A percentile compares a stretch with the other conserved stretches of the same genome.
Conservation (phyloP, 192 early-diverging fungal genomes). For the Coemansia sp. region DNA sequence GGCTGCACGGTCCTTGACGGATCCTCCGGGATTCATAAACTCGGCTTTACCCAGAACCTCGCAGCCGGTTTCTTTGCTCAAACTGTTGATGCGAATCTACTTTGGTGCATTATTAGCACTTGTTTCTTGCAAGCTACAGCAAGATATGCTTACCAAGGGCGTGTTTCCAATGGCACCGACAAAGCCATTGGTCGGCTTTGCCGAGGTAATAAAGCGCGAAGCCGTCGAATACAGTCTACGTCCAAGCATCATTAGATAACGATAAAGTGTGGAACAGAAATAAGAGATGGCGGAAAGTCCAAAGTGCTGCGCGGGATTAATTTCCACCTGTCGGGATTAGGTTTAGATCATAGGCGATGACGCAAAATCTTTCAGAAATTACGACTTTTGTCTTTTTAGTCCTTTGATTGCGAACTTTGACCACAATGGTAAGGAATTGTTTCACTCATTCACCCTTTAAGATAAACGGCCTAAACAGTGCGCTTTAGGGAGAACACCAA, state of each 20-base stretch:
- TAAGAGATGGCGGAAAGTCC: neutral
- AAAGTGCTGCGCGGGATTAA: no score
- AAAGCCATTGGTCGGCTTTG: conserved; percentile 66
- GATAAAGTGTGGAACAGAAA: conserved; percentile 2
- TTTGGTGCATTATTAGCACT: neutral
- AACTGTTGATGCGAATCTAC: conserved; percentile 66
- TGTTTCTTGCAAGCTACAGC: neutral
- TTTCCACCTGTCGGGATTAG: no score
- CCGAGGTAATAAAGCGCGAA: conserved; percentile 34
- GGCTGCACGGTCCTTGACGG: conserved; percentile 96
- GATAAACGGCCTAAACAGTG: no score
- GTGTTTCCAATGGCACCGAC: conserved; percentile 89
- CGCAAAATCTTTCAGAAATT: no score
- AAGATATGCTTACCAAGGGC: conserved; percentile 55
- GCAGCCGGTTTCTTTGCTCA: conserved; percentile 77
- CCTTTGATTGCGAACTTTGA: no score
- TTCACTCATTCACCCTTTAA: no score
- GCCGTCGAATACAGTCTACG: conserved; percentile 42
- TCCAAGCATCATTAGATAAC: conserved; percentile 25
- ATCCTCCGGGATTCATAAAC: conserved; percentile 96
- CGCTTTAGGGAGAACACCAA: conserved; percentile 18
- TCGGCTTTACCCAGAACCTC: conserved; percentile 93
- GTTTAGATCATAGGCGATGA: no score
- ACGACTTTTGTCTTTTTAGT: no score
- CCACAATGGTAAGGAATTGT: no score